phyloP scores from a whole-genome alignment of 75 land plant genomes.

The Ceratopteris richardii region DNA sequence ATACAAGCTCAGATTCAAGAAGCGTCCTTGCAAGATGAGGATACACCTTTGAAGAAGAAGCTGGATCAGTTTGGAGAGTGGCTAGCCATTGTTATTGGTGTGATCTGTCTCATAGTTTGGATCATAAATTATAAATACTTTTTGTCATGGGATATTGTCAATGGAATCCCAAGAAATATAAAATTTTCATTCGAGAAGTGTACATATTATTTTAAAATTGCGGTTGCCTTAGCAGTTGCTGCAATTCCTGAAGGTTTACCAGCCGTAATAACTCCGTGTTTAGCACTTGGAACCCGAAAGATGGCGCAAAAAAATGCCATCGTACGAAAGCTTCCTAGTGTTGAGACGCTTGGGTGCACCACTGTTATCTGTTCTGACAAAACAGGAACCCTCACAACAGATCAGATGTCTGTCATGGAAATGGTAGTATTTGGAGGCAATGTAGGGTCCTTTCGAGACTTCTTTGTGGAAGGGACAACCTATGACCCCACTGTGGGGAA shows the following conservation, averaged over 20 bases:
- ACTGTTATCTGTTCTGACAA: no score
- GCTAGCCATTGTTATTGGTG: conserved; percentile 57
- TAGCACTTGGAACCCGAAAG: conserved; percentile 69
- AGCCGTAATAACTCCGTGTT: conserved; percentile 72
- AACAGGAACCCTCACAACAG: no score
- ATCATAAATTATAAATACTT: conserved; percentile 70
- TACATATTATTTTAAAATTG: no score
- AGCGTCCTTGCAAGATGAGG: conserved; percentile 56
- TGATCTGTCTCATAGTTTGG: conserved; percentile 62
- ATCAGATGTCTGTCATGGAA: conserved; percentile 58
- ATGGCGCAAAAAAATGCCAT: no score
- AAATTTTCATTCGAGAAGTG: conserved; percentile 72
- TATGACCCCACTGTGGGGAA: conserved; percentile 56
- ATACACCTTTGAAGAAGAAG: conserved; percentile 73
- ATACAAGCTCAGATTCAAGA: conserved; percentile 69
- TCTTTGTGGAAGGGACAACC: conserved; percentile 55
- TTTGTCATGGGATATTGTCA: conserved; percentile 62
- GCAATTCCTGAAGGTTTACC: conserved; percentile 71
- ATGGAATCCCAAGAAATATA: conserved; percentile 54
- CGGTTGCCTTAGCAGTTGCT: no score
- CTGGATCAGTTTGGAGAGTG: conserved; percentile 66
- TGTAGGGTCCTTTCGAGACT: conserved; percentile 23
- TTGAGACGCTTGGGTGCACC: conserved; percentile 76
- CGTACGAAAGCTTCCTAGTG: conserved; percentile 66
- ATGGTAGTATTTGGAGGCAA: conserved; percentile 43